These are phyloP conservation scores for Neurospora tetrasperma DNA, from an alignment of 495 filamentous ascomycete genomes.

Conservation along the genomic window DNA sequence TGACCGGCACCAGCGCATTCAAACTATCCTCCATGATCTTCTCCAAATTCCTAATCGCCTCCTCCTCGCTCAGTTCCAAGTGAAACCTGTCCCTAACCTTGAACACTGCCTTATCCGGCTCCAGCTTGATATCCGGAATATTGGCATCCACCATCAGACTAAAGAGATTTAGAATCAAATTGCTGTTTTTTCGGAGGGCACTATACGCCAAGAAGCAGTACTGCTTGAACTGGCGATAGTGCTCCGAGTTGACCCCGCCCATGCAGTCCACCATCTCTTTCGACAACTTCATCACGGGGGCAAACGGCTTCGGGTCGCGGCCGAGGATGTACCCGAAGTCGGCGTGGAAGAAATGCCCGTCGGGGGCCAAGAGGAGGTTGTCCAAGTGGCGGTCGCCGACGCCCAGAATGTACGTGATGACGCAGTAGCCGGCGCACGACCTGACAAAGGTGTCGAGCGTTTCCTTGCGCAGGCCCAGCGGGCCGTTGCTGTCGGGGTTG, in stretches of 20 bases:
- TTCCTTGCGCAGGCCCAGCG: conserved; percentile 81
- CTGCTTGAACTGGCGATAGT: conserved; percentile 81
- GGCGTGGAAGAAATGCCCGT: conserved; percentile 94
- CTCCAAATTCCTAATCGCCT: conserved; percentile 80
- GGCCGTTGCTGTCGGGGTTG: conserved; percentile 76
- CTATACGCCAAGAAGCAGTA: conserved; percentile 95
- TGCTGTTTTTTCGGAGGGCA: conserved; percentile 76
- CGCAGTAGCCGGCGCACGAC: conserved; percentile 94
- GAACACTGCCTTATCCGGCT: conserved; percentile 83
- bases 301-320: conserved; percentile 94
- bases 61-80: conserved; percentile 85
- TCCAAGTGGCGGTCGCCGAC: conserved; percentile 95
- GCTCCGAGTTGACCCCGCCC: conserved; percentile 68
- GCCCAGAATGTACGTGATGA: conserved; percentile 97
- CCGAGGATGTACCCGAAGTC: conserved; percentile 98
- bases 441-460: conserved; percentile 93
- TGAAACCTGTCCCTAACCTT: conserved; percentile 95
- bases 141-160: conserved; percentile 95
- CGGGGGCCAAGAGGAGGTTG: conserved; percentile 83
- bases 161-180: conserved; percentile 92
- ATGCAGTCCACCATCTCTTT: conserved; percentile 99
- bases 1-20: conserved; percentile 77
- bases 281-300: conserved; percentile 91
- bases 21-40: conserved; percentile 80
- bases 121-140: conserved; percentile 86